These are phyloP conservation scores for Phytophthora podocarpi DNA, from an alignment of 352 stramenopile species.

Conservation along the genomic window DNA sequence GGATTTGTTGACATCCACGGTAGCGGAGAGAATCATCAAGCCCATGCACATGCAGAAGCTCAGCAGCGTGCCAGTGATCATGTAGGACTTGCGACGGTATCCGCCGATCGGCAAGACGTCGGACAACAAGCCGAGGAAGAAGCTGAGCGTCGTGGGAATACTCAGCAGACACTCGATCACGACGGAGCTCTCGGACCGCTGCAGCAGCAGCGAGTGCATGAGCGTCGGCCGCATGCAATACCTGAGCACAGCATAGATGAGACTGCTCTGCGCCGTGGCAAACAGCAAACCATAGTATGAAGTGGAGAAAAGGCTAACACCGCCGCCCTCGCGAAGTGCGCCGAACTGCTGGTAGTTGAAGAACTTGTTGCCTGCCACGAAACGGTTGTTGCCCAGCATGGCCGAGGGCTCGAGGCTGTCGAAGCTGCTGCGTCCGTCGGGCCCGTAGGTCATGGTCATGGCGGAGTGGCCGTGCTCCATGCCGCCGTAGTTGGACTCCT, in stretches of 20 bases:
- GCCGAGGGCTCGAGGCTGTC: constrained; percentile 37
- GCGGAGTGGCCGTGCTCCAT: constrained; percentile 36
- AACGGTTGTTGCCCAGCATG: constrained; percentile 42
- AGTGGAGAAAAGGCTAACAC: constrained; percentile 65
- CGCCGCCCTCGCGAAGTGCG: constrained; percentile 59
- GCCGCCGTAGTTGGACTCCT: constrained; percentile 23
- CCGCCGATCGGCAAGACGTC: constrained; percentile 87
- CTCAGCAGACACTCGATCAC: constrained; percentile 79
- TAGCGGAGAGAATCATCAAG: constrained; percentile 59
- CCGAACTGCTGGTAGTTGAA: constrained; percentile 82
- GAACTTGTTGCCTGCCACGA: constrained; percentile 73
- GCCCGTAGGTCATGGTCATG: constrained; percentile 33
- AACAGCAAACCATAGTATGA: constrained; percentile 65
- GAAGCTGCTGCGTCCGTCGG: constrained; percentile 29
- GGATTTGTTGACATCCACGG: constrained; percentile 34
- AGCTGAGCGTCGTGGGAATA: constrained; percentile 88
- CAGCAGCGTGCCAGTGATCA: constrained; percentile 74
- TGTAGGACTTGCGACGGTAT: constrained; percentile 92
- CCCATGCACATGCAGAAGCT: constrained; percentile 61
- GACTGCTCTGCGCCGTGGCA: constrained; percentile 51
- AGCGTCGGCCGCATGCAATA: constrained; percentile 74
- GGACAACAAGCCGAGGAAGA: constrained; percentile 88
- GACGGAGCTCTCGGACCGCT: constrained; percentile 52
- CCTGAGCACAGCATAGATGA: constrained; percentile 68
- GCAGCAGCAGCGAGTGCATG: constrained; percentile 65